These are phyloP conservation scores for Neurospora tetrasperma DNA, from an alignment of 495 filamentous ascomycete genomes.

Conservation along the genomic window DNA sequence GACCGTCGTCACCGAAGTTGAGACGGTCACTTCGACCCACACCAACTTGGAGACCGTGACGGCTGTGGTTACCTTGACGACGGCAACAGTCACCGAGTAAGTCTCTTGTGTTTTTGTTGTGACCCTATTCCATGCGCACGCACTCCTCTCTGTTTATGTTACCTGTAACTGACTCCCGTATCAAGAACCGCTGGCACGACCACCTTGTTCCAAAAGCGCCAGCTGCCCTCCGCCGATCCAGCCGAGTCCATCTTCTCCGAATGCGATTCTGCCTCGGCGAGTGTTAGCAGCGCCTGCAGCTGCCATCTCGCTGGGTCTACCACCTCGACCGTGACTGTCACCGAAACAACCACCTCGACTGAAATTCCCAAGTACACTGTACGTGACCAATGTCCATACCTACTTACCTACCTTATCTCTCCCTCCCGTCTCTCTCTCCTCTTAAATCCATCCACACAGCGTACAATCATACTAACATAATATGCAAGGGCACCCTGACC, in stretches of 20 bases:
- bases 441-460: background rate
- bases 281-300: constrained; percentile 18
- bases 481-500: background rate
- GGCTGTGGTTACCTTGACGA: constrained; percentile 6
- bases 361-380: constrained; percentile 4
- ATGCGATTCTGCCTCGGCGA: constrained; percentile 4
- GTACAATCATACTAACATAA: background rate
- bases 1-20: constrained; percentile 12
- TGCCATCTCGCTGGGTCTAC: constrained; percentile 12
- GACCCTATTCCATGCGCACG: background rate
- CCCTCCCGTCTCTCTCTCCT: background rate
- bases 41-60: constrained; percentile 7
- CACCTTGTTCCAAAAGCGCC: constrained; percentile 7
- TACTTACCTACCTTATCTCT: too few relatives aligned
- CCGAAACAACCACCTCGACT: constrained; percentile 4
- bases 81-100: constrained; percentile 9
- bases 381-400: too few relatives aligned
- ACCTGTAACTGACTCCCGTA: background rate
- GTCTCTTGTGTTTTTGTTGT: background rate
- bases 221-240: background rate
- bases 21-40: constrained; percentile 5
- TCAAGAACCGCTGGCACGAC: constrained; percentile 2
- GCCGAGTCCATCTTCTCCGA: constrained; percentile 6
- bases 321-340: constrained; percentile 10
- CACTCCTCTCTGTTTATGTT: background rate